Evolutionary conservation across 768 basidiomycete genomes (phyloP).

Genomic region (Amanita pseudoporphyria): DNA sequence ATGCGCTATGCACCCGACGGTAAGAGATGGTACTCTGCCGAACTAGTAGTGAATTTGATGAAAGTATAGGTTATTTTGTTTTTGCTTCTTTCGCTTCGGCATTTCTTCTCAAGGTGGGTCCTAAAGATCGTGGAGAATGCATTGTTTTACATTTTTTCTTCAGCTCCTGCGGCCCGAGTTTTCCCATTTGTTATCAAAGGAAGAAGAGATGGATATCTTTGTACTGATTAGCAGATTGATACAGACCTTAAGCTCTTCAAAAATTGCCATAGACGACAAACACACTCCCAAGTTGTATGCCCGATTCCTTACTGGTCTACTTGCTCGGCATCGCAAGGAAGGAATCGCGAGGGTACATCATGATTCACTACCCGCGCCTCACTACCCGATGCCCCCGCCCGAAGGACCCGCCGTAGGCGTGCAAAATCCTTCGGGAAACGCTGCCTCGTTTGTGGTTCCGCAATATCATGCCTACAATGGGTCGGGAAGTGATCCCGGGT

Average conservation of each 20-base stretch:
- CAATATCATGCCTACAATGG: neutral
- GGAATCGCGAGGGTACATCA: constrained; percentile 49
- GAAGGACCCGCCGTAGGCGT: neutral
- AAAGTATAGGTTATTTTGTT: constrained; percentile 54
- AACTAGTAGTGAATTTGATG: neutral
- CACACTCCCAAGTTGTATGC: constrained; percentile 78
- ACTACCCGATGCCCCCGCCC: constrained; percentile 16
- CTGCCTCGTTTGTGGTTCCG: neutral
- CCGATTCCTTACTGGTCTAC: constrained; percentile 65
- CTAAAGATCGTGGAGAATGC: neutral
- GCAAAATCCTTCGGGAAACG: neutral
- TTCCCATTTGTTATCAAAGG: constrained; percentile 45
- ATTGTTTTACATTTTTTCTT: neutral
- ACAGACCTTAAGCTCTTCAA: constrained; percentile 57
- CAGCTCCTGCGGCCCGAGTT: constrained; percentile 72
- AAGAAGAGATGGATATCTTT: constrained; percentile 62
- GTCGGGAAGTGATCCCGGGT: neutral
- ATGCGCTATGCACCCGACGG: constrained; percentile 77
- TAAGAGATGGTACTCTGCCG: constrained; percentile 16
- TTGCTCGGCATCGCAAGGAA: constrained; percentile 61
- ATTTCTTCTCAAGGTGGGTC: constrained; percentile 65
- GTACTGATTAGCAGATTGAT: constrained; percentile 65
- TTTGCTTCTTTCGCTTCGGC: constrained; percentile 78
- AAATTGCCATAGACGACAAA: constrained; percentile 72
- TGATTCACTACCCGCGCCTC: constrained; percentile 33